phyloP scores from a whole-genome alignment of 2,329 filamentous ascomycete species.

The Cadophora sp. region DNA sequence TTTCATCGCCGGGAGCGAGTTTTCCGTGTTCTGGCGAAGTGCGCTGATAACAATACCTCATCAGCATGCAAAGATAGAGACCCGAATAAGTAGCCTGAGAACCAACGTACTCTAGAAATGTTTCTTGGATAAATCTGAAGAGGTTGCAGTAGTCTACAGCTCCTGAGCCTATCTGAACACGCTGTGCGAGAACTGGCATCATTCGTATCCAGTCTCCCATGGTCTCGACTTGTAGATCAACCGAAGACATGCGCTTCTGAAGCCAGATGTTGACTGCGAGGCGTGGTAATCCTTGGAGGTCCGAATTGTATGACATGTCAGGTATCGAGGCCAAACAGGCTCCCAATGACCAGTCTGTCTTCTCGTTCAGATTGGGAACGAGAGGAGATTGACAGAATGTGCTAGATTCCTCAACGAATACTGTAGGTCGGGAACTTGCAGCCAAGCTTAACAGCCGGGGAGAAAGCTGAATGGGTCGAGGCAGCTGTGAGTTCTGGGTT shows the following conservation, averaged over 20 bases:
- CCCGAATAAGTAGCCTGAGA: too few relatives aligned
- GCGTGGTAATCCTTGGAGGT: not conserved
- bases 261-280: not conserved
- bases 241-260: not conserved
- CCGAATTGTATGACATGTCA: not conserved
- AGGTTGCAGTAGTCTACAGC: not conserved
- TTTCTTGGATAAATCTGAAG: not conserved
- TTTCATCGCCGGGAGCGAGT: not conserved
- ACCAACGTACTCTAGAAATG: not conserved
- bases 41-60: too few relatives aligned
- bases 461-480: too few relatives aligned
- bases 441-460: too few relatives aligned
- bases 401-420: not conserved
- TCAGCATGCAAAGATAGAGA: too few relatives aligned
- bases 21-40: too few relatives aligned
- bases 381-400: not conserved
- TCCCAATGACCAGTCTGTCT: not conserved
- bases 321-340: not conserved
- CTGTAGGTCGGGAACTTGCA: not conserved
- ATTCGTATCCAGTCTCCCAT: not conserved
- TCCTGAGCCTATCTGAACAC: not conserved
- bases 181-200: not conserved
- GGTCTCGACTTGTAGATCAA: not conserved
- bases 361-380: not conserved
- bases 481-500: too few relatives aligned